Evolutionary conservation across 1,284 basidiomycete species (phyloP).

Genomic region (Austroboletus olivaceoglutinosus): DNA sequence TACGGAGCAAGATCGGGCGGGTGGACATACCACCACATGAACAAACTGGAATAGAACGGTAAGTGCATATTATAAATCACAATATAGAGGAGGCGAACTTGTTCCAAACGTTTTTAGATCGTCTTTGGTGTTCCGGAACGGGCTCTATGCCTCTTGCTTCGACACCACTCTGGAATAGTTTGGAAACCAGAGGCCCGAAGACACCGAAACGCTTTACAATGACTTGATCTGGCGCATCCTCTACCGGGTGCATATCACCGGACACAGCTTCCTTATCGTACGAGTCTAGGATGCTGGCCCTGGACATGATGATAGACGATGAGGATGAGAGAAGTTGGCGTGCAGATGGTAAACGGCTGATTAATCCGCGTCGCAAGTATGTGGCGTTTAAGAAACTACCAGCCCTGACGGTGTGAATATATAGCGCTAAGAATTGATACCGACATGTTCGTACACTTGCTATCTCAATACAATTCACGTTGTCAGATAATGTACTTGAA

Average conservation of each 20-base stretch:
- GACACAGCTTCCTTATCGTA: conserved; percentile 23
- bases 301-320: conserved; percentile 10
- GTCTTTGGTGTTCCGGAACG: conserved; percentile 44
- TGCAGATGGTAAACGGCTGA: no score
- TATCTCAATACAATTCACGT: no score
- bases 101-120: conserved; percentile 48
- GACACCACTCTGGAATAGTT: conserved; percentile 44
- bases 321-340: no score
- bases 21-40: conserved; percentile 48
- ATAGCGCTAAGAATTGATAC: no score
- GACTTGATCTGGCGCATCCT: conserved; percentile 33
- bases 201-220: conserved; percentile 38
- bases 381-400: no score
- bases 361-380: no score
- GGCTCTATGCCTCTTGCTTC: conserved; percentile 54
- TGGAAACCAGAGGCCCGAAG: conserved; percentile 38
- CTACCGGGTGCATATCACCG: background rate
- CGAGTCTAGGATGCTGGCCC: background rate
- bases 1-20: background rate
- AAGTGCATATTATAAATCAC: conserved; percentile 7
- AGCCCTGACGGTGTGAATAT: no score
- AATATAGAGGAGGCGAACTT: conserved; percentile 34
- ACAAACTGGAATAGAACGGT: conserved; percentile 32
- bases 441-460: no score
- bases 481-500: no score